These are phyloP conservation scores for Avicennia marina DNA, from an alignment of 257 asterid species.

Conservation along the genomic window DNA sequence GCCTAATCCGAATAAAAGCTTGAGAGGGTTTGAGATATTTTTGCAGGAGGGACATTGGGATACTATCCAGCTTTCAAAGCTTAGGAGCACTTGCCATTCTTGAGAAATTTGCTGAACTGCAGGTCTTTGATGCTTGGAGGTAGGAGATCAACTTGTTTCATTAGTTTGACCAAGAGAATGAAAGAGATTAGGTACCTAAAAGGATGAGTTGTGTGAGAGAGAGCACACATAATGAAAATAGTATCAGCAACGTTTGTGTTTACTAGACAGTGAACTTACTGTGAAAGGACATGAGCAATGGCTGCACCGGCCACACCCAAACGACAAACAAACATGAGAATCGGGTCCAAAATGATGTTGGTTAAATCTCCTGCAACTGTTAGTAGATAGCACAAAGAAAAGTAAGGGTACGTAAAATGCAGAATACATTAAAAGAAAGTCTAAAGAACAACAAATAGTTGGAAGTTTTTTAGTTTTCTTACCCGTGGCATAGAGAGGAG, in stretches of 20 bases:
- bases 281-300: constrained; percentile 94
- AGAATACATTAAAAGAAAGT: not conserved
- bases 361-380: constrained; percentile 75
- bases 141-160: constrained; percentile 60
- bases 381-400: not conserved
- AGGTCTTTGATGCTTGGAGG: constrained; percentile 70
- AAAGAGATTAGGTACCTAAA: constrained; percentile 69
- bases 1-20: too few relatives aligned
- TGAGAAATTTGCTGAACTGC: constrained; percentile 75
- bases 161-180: constrained; percentile 57
- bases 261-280: constrained; percentile 39
- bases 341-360: constrained; percentile 81
- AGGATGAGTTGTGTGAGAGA: not conserved
- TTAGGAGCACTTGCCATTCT: constrained; percentile 45
- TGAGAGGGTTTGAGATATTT: too few relatives aligned
- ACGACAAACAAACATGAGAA: constrained; percentile 64
- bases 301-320: constrained; percentile 94
- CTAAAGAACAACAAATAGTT: not conserved
- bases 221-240: not conserved
- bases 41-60: too few relatives aligned
- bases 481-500: constrained; percentile 93
- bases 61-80: too few relatives aligned
- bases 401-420: not conserved
- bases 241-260: not conserved
- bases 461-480: not conserved